Evolutionary conservation across 2,329 filamentous ascomycete species (phyloP).

Genomic region (Cadophora malorum): DNA sequence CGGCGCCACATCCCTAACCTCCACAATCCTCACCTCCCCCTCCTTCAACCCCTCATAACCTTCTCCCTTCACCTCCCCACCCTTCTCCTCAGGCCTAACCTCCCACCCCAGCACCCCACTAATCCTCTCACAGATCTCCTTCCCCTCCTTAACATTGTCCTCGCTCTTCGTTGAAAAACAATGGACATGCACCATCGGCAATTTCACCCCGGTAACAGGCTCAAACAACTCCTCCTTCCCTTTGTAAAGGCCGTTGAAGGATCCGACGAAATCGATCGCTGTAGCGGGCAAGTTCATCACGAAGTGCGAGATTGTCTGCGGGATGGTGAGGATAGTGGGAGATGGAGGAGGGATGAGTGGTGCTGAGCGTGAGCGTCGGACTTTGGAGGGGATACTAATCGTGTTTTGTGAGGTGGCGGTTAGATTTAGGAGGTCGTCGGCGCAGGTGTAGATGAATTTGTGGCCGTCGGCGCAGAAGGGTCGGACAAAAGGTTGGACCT

Average conservation of each 20-base stretch:
- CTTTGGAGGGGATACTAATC: constrained; percentile 56
- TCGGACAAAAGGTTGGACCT: constrained; percentile 73
- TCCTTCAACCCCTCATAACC: constrained; percentile 52
- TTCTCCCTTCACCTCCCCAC: constrained; percentile 55
- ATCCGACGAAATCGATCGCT: constrained; percentile 80
- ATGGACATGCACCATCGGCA: constrained; percentile 92
- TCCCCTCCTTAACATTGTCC: constrained; percentile 67
- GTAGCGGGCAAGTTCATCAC: constrained; percentile 97
- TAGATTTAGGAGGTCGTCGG: constrained; percentile 63
- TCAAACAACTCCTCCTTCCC: constrained; percentile 70
- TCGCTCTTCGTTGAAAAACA: constrained; percentile 88
- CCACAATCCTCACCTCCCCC: constrained; percentile 61
- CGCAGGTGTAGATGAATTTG: constrained; percentile 76
- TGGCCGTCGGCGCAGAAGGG: constrained; percentile 84
- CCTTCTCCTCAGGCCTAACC: constrained; percentile 44
- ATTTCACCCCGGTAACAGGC: constrained; percentile 60
- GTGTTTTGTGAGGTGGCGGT: constrained; percentile 57
- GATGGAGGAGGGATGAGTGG: constrained; percentile 44
- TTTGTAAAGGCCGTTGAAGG: constrained; percentile 82
- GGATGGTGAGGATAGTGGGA: constrained; percentile 60
- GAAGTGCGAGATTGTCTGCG: constrained; percentile 85
- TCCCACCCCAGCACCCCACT: constrained; percentile 55
- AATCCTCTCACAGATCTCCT: constrained; percentile 71
- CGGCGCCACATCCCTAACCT: constrained; percentile 87
- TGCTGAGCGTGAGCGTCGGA: constrained; percentile 37